Evolutionary conservation across 352 stramenopile species (phyloP), one percentile per base, ranked within the genome.

Genomic region (Pythium apleroticum): DNA sequence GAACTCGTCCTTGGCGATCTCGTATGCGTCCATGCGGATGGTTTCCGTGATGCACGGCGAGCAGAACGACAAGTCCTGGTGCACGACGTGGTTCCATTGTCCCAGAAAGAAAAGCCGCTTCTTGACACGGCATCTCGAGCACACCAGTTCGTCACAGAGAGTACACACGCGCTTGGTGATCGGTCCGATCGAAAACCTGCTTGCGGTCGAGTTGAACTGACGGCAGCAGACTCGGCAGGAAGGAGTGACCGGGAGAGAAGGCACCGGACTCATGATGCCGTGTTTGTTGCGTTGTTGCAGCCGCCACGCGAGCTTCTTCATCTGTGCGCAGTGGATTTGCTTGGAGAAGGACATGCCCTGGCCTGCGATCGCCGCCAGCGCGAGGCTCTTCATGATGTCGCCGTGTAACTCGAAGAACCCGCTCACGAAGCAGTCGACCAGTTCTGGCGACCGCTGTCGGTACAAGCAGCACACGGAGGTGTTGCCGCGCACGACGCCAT

Each of bases 391-490:
- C 19, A 28, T 4, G 15, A 65, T 31, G 10, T 57, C 43, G 10
- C 64, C 56, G 15, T 46, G 25, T 3, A 61, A n/a, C 9, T 63
- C 52, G 19, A 70, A 49, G 20, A 57, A 62, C 1, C 37, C 57
- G 3, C 10, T 39, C 20, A 66, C 25, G 30, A 78, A 86, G 7
- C 77, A 69, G 52, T 86, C 77, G 10, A 86, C 75, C n/a, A 77
- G 49, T 17, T 69, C 66, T 20, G 76, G 70, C 30, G 57, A 73
- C 37, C 71, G 72, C 30, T 81, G 75, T 10, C 69, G 69, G 61
- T 82, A 86, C 15, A 86, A 63, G 57, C 69, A 68, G 61, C 79
- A 82, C 3, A 77, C 31, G 20, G 75, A 74, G 11, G 72, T 43
- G 22, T 75, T 68, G 48, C 73, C 72, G 25, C 77, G 75, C n/a